Conservation (phyloP, 116 monocot species). For the Trichopus zeylanicus region DNA sequence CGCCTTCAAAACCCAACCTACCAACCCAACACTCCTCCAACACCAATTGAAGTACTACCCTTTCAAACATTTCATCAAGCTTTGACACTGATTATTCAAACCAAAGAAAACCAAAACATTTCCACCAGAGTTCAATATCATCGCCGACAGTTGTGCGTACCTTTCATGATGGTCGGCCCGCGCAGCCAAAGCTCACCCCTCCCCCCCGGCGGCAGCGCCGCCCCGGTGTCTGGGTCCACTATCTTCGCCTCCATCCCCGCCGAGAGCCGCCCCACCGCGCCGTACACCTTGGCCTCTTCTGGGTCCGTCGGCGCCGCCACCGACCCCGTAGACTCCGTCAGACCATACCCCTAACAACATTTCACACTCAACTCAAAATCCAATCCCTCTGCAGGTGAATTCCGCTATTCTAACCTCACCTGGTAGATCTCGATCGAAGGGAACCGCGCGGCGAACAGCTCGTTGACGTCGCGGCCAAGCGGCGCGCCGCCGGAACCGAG, state of each 20-base stretch:
- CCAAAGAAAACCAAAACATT: not conserved
- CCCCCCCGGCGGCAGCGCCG: not conserved
- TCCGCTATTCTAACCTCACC: conserved; percentile 10
- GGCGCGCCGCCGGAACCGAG: conserved; percentile 24
- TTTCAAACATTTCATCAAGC: too few relatives aligned
- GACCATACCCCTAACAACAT: not conserved
- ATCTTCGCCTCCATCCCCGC: not conserved
- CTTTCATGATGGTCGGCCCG: conserved; percentile 1
- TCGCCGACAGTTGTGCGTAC: not conserved
- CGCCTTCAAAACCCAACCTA: too few relatives aligned
- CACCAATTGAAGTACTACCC: too few relatives aligned
- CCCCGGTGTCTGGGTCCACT: not conserved
- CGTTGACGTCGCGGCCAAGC: conserved; percentile 26
- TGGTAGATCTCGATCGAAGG: conserved; percentile 34
- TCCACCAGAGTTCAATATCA: not conserved
- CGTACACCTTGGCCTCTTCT: not conserved
- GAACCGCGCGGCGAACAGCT: conserved; percentile 32
- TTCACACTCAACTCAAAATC: not conserved
- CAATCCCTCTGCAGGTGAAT: not conserved
- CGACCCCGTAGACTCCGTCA: not conserved
- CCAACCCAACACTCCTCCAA: too few relatives aligned
- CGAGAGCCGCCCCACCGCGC: not conserved
- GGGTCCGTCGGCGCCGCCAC: not conserved
- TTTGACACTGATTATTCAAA: too few relatives aligned
- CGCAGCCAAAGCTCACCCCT: not conserved